Evolutionary conservation across 2,329 filamentous ascomycete species (phyloP), one percentile per base, ranked within the genome.

Genomic region (Madurella fahalii): DNA sequence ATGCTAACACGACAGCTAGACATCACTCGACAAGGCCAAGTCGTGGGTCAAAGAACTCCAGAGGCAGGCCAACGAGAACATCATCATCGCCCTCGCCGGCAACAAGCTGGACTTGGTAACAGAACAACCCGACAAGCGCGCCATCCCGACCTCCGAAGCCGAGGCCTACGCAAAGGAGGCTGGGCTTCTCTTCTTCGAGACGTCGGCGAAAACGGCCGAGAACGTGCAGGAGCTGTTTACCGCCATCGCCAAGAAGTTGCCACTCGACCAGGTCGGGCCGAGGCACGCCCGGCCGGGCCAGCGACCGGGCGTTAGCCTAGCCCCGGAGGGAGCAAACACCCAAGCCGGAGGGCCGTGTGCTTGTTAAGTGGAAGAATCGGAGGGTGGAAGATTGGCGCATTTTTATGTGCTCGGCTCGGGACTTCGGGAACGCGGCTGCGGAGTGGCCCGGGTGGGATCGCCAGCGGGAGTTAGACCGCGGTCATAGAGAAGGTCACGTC

Each of bases 31-130:
- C 75, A 99, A 99, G 80, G 95, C 95, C 65, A 99, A 99, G 75
- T 89, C 92, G 43, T 99, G 94, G 94, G 93, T 99, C 56, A 97
- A 97, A 77, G 94, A 99, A 72, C 85, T 99, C 52, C 94, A 99
- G 74, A 87, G 94, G 70, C 94, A 99, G 76, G 94, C 95, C 60
- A 99, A 97, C 78, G 94, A 99, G 75, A 97, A 97, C 75, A 99
- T 99, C 72, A 92, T 99, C 73, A 99, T 99, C 68, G 94, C 94
- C 45, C 85, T 99, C 42, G 94, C 93, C 50, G 94, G 94, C 60
- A 99, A 99, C 81, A 97, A 99, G 77, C 80, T 96, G 68, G 94
- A 99, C 81, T 78, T 99, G 64, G 94, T 96, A 59, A 92, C 85
- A 60, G 92, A 96, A 69, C 89, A 90, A 70, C 93, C 93, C 46